Percentiles rank a stretch among this genome's conserved stretches.
Conservation (phyloP, 805 yeast species). For the Yarrowia sp. region DNA sequence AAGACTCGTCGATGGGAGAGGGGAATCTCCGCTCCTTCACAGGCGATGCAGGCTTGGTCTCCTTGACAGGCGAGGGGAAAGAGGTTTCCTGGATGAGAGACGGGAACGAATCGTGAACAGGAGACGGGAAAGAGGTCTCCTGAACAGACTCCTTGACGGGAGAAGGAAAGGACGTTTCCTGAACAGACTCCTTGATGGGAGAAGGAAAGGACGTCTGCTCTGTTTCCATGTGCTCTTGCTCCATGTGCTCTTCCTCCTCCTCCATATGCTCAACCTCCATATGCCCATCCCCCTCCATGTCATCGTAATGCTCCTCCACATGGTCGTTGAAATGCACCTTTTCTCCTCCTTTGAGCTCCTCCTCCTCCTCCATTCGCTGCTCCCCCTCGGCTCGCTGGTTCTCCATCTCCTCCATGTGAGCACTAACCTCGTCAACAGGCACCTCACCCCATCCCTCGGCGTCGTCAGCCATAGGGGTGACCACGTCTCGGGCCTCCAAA, state of each 20-base stretch:
- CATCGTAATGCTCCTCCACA: neutral
- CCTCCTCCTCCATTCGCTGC: neutral
- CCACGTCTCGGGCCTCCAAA: slow-evolving; percentile 27
- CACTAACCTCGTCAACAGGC: neutral
- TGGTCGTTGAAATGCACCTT: neutral
- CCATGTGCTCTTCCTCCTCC: neutral
- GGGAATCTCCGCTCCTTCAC: neutral
- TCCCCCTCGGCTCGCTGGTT: neutral
- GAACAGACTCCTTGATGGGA: neutral
- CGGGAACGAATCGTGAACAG: neutral
- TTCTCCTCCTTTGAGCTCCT: neutral
- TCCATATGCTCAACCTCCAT: neutral
- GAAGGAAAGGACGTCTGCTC: neutral
- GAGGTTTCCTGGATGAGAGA: neutral
- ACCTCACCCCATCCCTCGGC: slow-evolving; percentile 10
- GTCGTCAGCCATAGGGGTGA: slow-evolving; percentile 19
- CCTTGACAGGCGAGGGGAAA: neutral
- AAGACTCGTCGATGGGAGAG: neutral
- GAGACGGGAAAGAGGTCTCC: neutral
- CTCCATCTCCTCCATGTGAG: neutral
- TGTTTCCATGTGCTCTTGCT: neutral
- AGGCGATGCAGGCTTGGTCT: neutral
- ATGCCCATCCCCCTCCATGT: no score
- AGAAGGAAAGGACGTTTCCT: neutral
- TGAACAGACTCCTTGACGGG: neutral